A percentile compares a stretch with the other conserved stretches of the same genome.
Evolutionary conservation across 75 land plant genomes (phyloP).

Genomic region (Selaginella tamariscina): DNA sequence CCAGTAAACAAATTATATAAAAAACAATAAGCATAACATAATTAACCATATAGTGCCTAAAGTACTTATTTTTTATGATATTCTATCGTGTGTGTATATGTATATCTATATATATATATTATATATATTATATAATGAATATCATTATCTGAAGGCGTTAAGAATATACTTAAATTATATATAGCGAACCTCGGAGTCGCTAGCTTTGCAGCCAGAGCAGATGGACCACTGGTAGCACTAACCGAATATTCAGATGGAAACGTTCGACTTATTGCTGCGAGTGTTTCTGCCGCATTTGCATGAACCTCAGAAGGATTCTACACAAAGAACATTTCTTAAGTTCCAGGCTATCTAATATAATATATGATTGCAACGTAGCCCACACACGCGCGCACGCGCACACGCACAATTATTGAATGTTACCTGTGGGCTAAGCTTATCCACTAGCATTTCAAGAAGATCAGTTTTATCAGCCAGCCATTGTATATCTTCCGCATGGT

Average conservation of each 20-base stretch:
- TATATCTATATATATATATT: too few relatives aligned
- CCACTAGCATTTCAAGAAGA: slow-evolving; percentile 92
- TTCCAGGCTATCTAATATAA: slow-evolving; percentile 3
- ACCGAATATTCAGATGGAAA: slow-evolving; percentile 44
- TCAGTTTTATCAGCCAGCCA: slow-evolving; percentile 71
- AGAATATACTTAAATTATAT: too few relatives aligned
- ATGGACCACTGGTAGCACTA: not conserved
- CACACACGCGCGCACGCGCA: not conserved
- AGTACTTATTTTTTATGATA: too few relatives aligned
- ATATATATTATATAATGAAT: too few relatives aligned
- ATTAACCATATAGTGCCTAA: too few relatives aligned
- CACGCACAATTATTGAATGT: not conserved
- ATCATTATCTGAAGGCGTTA: too few relatives aligned
- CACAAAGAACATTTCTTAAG: not conserved
- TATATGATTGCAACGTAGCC: slow-evolving; percentile 7
- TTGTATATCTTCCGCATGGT: slow-evolving; percentile 52
- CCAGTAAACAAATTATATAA: slow-evolving; percentile 18
- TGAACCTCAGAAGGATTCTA: slow-evolving; percentile 82
- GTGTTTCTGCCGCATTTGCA: slow-evolving; percentile 83
- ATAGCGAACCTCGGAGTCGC: slow-evolving; percentile 57
- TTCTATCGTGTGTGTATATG: too few relatives aligned
- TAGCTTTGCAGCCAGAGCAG: slow-evolving; percentile 51
- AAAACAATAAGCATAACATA: not conserved
- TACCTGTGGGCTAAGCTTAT: slow-evolving; percentile 82
- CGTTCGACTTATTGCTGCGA: slow-evolving; percentile 70